These are phyloP conservation scores for Citrullus amarus DNA, from an alignment of 306 rosid species.

Conservation along the genomic window DNA sequence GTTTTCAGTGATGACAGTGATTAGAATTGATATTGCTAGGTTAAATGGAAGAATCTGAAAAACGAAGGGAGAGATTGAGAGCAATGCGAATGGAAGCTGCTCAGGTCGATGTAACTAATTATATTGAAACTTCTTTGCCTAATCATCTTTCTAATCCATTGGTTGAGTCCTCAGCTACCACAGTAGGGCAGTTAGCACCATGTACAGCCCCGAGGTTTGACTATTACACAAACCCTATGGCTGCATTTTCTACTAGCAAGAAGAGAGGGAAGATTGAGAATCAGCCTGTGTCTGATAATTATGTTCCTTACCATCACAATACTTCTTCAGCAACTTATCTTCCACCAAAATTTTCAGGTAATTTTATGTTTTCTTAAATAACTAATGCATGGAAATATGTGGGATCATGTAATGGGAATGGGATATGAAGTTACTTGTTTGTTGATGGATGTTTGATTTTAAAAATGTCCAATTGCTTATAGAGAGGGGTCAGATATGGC, in stretches of 20 bases:
- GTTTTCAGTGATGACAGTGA: background rate
- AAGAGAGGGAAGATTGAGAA: conserved; percentile 17
- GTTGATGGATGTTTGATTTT: background rate
- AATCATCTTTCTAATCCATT: conserved; percentile 66
- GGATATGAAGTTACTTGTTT: background rate
- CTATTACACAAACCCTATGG: conserved; percentile 81
- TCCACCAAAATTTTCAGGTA: conserved; percentile 41
- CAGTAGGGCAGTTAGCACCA: conserved; percentile 12
- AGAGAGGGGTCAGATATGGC: background rate
- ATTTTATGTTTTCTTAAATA: background rate
- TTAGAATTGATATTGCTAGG: conserved; percentile 7
- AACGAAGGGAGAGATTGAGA: conserved; percentile 60
- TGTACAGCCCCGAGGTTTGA: conserved; percentile 60
- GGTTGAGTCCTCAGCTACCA: conserved; percentile 31
- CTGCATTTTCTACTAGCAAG: conserved; percentile 57
- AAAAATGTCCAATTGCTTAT: background rate
- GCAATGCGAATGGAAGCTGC: conserved; percentile 68
- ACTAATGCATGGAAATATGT: background rate
- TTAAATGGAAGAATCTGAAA: conserved; percentile 77
- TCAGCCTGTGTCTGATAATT: conserved; percentile 22
- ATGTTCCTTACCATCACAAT: conserved; percentile 22
- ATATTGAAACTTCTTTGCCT: conserved; percentile 14
- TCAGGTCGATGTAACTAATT: conserved; percentile 27
- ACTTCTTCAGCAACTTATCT: conserved; percentile 9
- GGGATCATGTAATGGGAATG: background rate